Conservation (phyloP, 75 land plant genomes). For the Selaginella moellendorffii region DNA sequence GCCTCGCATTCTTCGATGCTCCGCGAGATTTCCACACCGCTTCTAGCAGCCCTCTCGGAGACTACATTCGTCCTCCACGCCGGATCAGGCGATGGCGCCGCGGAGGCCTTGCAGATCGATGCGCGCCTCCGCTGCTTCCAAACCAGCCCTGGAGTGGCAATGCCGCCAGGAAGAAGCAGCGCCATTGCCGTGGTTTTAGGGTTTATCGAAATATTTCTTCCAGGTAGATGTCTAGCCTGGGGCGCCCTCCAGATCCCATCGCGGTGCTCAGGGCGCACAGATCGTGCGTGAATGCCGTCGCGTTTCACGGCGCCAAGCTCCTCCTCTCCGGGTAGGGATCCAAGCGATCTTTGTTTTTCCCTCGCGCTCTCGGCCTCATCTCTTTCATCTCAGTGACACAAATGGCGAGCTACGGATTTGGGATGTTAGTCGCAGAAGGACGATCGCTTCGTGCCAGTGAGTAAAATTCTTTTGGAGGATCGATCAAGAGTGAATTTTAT, state of each 20-base stretch:
- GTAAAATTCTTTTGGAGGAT: slow-evolving; percentile 14
- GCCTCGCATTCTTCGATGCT: slow-evolving; percentile 67
- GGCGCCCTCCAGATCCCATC: slow-evolving; percentile 77
- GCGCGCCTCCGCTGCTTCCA: too few species aligned
- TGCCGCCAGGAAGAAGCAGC: too few species aligned
- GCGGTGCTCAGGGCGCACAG: slow-evolving; percentile 76
- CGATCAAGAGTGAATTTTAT: not conserved
- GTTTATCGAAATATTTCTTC: too few species aligned
- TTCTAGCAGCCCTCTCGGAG: not conserved
- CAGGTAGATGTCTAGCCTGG: too few species aligned
- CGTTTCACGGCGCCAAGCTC: slow-evolving; percentile 42
- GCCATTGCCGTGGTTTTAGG: too few species aligned
- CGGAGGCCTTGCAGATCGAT: too few species aligned
- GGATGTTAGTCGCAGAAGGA: slow-evolving; percentile 52
- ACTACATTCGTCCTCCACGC: not conserved
- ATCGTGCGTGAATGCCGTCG: slow-evolving; percentile 54
- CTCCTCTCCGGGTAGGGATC: slow-evolving; percentile 69
- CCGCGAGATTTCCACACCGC: not conserved
- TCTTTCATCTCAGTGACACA: slow-evolving; percentile 37
- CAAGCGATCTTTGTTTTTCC: too few species aligned
- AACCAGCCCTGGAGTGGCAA: too few species aligned
- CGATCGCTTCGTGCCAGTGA: slow-evolving; percentile 53
- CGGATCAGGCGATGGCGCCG: too few species aligned
- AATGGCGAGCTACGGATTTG: slow-evolving; percentile 78
- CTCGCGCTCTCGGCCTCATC: too few species aligned